Percentiles rank a stretch among this genome's conserved stretches.
phyloP scores from a whole-genome alignment of 129 eudicot species.

The carrot (Daucus carota) region DH1_v3.0 NC_030384.2:43436501-43437000 shows the following conservation, averaged over 20 bases:
- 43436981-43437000: slow-evolving; percentile 19
- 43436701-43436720: too few species aligned
- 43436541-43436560: not conserved
- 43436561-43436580: not conserved
- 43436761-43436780: slow-evolving; percentile 16
- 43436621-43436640: slow-evolving; percentile 22
- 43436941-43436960: slow-evolving; percentile 13
- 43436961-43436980: slow-evolving; percentile 20
- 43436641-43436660: slow-evolving; percentile 25
- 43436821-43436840: not conserved
- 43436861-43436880: slow-evolving; percentile 9
- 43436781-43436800: slow-evolving; percentile 12
- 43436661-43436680: too few species aligned
- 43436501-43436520: not conserved
- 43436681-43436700: too few species aligned
- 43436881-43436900: slow-evolving; percentile 10
- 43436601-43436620: not conserved
- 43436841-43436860: slow-evolving; percentile 2
- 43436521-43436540: too few species aligned
- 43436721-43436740: too few species aligned
- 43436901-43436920: slow-evolving; percentile 9
- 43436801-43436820: slow-evolving; percentile 18
- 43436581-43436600: not conserved
- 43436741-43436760: slow-evolving; percentile 34
- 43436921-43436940: slow-evolving; percentile 26